phyloP scores from a whole-genome alignment of 2,329 filamentous ascomycete genomes.

The Dothidotthia symphoricarpi region DNA sequence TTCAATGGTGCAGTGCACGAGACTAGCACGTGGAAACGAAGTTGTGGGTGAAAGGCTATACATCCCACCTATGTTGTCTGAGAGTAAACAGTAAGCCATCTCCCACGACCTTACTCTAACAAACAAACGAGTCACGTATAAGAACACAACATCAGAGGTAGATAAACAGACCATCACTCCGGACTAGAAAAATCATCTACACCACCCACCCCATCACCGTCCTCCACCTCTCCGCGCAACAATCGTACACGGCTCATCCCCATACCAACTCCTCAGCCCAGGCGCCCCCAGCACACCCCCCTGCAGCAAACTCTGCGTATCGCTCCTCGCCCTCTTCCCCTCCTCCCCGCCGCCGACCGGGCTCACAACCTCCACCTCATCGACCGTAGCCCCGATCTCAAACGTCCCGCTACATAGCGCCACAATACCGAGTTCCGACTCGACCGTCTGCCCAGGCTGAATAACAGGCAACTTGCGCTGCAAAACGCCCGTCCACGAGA shows the following conservation, averaged over 20 bases:
- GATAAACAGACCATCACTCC: too few species aligned
- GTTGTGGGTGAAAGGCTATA: too few species aligned
- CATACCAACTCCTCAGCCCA: constrained; percentile 47
- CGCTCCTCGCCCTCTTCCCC: constrained; percentile 22
- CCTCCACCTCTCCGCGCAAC: constrained; percentile 30
- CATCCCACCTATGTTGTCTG: too few species aligned
- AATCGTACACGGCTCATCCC: constrained; percentile 47
- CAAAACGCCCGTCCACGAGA: constrained; percentile 81
- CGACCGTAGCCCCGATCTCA: constrained; percentile 75
- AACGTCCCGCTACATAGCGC: constrained; percentile 78
- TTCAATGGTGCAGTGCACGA: too few species aligned
- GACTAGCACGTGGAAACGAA: too few species aligned
- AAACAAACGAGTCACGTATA: too few species aligned
- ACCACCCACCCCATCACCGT: constrained; percentile 1
- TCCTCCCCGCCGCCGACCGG: constrained; percentile 8
- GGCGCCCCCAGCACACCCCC: constrained; percentile 35
- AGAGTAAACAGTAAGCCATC: too few species aligned
- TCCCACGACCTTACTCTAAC: too few species aligned
- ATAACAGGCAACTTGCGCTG: constrained; percentile 71
- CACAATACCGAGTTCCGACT: constrained; percentile 68
- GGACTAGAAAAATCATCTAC: not conserved
- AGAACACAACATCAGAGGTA: too few species aligned
- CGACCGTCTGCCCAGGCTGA: constrained; percentile 56
- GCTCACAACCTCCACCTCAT: constrained; percentile 65
- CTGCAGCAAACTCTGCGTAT: constrained; percentile 28